Base-by-base conservation (phyloP, 1,284 basidiomycete species). In the Papiliotrema flavescens region DNA sequence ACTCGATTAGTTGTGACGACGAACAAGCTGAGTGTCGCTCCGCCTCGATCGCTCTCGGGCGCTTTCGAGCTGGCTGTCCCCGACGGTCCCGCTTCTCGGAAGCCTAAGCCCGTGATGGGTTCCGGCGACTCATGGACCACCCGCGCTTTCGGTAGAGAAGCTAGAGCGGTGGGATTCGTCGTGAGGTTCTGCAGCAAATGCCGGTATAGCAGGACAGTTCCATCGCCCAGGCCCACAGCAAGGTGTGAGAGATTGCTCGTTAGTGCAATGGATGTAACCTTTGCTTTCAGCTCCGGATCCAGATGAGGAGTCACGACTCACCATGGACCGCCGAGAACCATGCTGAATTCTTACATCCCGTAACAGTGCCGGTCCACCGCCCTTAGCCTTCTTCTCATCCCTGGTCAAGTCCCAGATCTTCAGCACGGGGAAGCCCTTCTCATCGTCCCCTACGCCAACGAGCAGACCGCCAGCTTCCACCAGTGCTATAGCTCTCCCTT, bases 51-150 rank as follows among this genome's bases (percentile, higher is more conserved):
- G 19, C 20, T 28, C 11, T 51, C 54, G 3, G 57, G 41, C 20
- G 37, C 53, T 36, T 20, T 24, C 20, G n/a, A 20, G 14, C 57
- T 32, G 23, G 40, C 2, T 42, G 47, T 42, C 23, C 50, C 44
- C 32, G 53, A 47, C 9, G 57, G 43, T 20, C 60, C 47, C 1
- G 85, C 81, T 65, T 89, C 86, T 19, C 84, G 83, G 77, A 98
- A 96, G 0, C 89, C 92, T 1, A 98, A 83, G 1, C 89, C 92
- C 0, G 92, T 98, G 49, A 98, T 86, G 0, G 92, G 90, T 66
- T 98, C 93, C 0, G 84, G 81, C 3, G 75, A 69, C 67, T 93
- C 89, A 62, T 90, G 87, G 7, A 92, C 79, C 1, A 84, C 81
- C 36, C 88, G 85, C 6, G 87, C 82, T 77, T 94, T 93, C 0